Percentiles rank a stretch among this genome's conserved stretches.
These are phyloP conservation scores for Ceratobasidium sp. DNA, from an alignment of 1,284 basidiomycete genomes.

Conservation along the genomic window DNA sequence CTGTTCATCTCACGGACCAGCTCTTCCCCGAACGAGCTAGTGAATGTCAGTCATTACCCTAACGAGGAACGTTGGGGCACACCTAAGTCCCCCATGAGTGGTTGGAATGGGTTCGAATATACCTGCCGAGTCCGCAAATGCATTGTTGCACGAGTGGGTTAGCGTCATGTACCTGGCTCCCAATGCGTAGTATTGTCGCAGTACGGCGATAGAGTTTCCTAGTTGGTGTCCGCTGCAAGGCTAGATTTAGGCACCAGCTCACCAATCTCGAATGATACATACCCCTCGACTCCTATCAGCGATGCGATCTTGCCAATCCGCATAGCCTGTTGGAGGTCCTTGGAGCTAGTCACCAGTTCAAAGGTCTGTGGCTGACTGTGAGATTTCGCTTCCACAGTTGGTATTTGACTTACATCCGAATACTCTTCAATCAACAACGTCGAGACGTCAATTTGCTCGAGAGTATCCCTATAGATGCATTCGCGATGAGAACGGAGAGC, in stretches of 20 bases:
- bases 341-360: slow-evolving; percentile 62
- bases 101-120: slow-evolving; percentile 58
- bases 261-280: slow-evolving; percentile 43
- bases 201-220: slow-evolving; percentile 82
- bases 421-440: slow-evolving; percentile 81
- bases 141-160: slow-evolving; percentile 89
- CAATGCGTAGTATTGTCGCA: slow-evolving; percentile 80
- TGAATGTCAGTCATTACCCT: background rate
- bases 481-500: background rate
- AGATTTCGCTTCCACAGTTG: background rate
- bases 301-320: slow-evolving; percentile 78
- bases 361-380: slow-evolving; percentile 62
- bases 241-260: background rate
- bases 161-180: slow-evolving; percentile 90
- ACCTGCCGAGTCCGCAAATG: slow-evolving; percentile 88
- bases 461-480: slow-evolving; percentile 70
- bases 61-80: background rate
- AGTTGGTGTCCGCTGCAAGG: slow-evolving; percentile 78
- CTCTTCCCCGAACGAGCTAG: slow-evolving; percentile 67
- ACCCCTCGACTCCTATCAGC: slow-evolving; percentile 89
- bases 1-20: slow-evolving; percentile 91
- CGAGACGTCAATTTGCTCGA: slow-evolving; percentile 91
- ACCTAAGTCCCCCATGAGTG: slow-evolving; percentile 72
- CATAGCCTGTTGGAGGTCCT: slow-evolving; percentile 70
- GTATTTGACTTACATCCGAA: slow-evolving; percentile 61